These are phyloP conservation scores for Fusarium pseudocircinatum DNA, from an alignment of 2,329 filamentous ascomycete species.

Conservation along the genomic window DNA sequence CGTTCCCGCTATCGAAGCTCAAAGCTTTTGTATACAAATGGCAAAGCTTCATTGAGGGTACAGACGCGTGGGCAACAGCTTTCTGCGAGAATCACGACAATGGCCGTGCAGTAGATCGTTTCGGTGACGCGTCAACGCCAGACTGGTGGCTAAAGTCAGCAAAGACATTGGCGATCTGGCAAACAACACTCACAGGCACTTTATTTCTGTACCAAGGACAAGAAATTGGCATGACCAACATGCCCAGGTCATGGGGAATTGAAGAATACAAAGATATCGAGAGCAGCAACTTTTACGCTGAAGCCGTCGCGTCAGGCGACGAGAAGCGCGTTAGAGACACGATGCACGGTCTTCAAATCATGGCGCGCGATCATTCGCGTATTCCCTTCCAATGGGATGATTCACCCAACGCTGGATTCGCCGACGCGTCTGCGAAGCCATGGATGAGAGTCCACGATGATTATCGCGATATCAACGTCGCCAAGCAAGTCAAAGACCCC, in stretches of 20 bases:
- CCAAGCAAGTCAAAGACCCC: slow-evolving; percentile 55
- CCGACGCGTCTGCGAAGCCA: slow-evolving; percentile 55
- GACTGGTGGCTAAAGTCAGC: slow-evolving; percentile 56
- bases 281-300: slow-evolving; percentile 60
- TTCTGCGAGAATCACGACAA: slow-evolving; percentile 75
- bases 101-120: slow-evolving; percentile 65
- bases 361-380: slow-evolving; percentile 71
- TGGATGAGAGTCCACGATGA: slow-evolving; percentile 76
- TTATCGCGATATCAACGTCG: slow-evolving; percentile 65
- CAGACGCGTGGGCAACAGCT: slow-evolving; percentile 66
- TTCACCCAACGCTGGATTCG: slow-evolving; percentile 69
- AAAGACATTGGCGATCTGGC: slow-evolving; percentile 63
- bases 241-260: slow-evolving; percentile 60
- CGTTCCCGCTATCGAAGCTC: slow-evolving; percentile 55
- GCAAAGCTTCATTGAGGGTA: slow-evolving; percentile 60
- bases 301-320: slow-evolving; percentile 51
- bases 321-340: slow-evolving; percentile 54
- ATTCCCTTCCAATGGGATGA: slow-evolving; percentile 74
- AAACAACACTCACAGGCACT: slow-evolving; percentile 61
- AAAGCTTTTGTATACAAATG: slow-evolving; percentile 57
- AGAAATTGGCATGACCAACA: slow-evolving; percentile 69
- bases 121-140: slow-evolving; percentile 56
- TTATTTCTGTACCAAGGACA: slow-evolving; percentile 69
- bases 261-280: slow-evolving; percentile 66
- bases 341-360: slow-evolving; percentile 62